Conservation (phyloP, 75 land plant genomes). For the Adiantum capillusveneris region DNA sequence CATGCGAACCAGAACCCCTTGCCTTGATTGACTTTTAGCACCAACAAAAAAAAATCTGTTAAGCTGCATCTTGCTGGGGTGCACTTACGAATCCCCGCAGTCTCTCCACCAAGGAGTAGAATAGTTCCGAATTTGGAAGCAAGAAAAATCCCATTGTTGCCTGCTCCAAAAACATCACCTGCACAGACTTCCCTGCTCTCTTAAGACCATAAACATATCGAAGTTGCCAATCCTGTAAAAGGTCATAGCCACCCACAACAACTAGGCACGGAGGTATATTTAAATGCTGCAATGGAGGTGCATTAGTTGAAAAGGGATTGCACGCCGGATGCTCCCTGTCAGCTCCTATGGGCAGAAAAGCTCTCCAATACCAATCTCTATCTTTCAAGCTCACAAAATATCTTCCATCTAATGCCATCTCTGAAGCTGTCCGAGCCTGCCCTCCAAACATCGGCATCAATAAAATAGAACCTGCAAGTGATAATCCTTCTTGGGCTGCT, state of each 20-base stretch:
- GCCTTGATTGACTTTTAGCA: too few relatives aligned
- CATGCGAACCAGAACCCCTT: too few relatives aligned
- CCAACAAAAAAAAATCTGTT: too few relatives aligned
- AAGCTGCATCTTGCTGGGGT: too few relatives aligned
- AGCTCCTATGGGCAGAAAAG: slow-evolving; percentile 64
- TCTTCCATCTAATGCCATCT: slow-evolving; percentile 55
- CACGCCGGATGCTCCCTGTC: slow-evolving; percentile 87
- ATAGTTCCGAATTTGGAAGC: slow-evolving; percentile 66
- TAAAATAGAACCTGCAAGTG: slow-evolving; percentile 51
- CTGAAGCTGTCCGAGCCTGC: slow-evolving; percentile 54
- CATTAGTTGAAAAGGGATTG: slow-evolving; percentile 65
- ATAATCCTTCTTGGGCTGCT: slow-evolving; percentile 39
- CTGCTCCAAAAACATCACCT: slow-evolving; percentile 42
- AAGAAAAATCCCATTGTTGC: slow-evolving; percentile 77
- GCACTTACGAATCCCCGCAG: too few relatives aligned
- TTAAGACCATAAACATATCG: slow-evolving; percentile 46
- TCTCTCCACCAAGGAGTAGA: slow-evolving; percentile 50
- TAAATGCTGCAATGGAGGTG: slow-evolving; percentile 21
- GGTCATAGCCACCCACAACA: slow-evolving; percentile 70
- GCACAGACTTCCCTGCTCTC: slow-evolving; percentile 47
- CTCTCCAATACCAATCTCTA: slow-evolving; percentile 88
- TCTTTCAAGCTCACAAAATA: slow-evolving; percentile 76
- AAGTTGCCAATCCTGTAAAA: slow-evolving; percentile 73
- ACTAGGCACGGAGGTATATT: slow-evolving; percentile 59
- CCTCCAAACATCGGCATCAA: slow-evolving; percentile 89